Base-by-base conservation (phyloP, 2,329 filamentous ascomycete species). In the Penicillium fuscoglaucum region DNA sequence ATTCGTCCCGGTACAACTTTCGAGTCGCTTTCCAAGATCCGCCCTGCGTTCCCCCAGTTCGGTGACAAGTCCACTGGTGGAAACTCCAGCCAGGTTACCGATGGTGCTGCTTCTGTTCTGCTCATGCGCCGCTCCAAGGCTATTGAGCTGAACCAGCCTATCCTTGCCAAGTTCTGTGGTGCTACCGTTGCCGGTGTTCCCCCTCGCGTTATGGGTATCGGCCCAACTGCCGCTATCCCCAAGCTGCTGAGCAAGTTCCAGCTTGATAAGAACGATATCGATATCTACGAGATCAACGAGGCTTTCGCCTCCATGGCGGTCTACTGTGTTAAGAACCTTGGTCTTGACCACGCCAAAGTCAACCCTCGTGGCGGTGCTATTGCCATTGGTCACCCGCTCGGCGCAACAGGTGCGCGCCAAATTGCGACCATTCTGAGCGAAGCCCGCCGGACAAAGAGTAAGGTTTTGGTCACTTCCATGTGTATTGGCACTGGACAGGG, bases 221-320 rank as follows among this genome's bases (percentile, higher is more conserved):
- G 79, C 9, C 79, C 79, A 33, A 77, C 78, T 10, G 76, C 85
- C 64, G 85, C 85, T 21, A 86, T 88, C 61, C 86, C 85, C 62
- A 99, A 99, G 85, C 86, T 99, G 31, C 84, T 99, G 46, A 78
- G 78, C 71, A 88, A 95, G 79, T 87, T 89, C 83, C 87, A 89
- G 77, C 78, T 99, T 61, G 85, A 83, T 26, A 80, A 96, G 54
- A 84, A 88, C 59, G 95, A 98, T 68, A 85, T 95, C 61, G 95
- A 99, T 72, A 84, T 98, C 37, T 83, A 93, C 67, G 95, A 98
- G 83, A 79, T 99, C 72, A 99, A 99, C 81, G 95, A 99, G 83
- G 95, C 95, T 1, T 99, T 99, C 71, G 93, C 93, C 24, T 95
- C 90, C 52, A 98, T 98, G 95, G 93, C 91, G 1, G 93, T 97